Conservation (phyloP, 495 filamentous ascomycete species). For the Corynascus novoguineensis region DNA sequence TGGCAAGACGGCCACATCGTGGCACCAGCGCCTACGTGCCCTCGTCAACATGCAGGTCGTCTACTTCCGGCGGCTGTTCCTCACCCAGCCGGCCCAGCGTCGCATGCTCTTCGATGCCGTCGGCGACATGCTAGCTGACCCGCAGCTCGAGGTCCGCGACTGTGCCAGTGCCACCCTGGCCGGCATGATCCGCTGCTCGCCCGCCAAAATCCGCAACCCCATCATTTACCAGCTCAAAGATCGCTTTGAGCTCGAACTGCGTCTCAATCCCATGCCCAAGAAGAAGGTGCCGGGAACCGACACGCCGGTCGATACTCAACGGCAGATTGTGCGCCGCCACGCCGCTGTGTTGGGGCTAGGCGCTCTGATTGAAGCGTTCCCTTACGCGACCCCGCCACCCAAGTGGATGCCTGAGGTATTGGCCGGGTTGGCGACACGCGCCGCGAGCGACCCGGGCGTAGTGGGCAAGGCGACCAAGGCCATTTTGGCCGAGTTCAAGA, state of each 20-base stretch:
- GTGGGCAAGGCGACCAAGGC: constrained; percentile 97
- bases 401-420: constrained; percentile 91
- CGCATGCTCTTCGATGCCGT: constrained; percentile 82
- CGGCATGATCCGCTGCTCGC: constrained; percentile 99
- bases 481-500: constrained; percentile 96
- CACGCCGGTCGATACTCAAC: constrained; percentile 72
- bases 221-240: constrained; percentile 69
- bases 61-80: constrained; percentile 94
- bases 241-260: constrained; percentile 71
- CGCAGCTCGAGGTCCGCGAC: constrained; percentile 90
- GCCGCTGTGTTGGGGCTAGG: constrained; percentile 91
- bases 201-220: constrained; percentile 65
- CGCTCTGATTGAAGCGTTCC: constrained; percentile 91
- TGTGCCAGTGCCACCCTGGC: constrained; percentile 86
- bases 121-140: constrained; percentile 85
- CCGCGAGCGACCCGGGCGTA: constrained; percentile 82
- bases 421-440: constrained; percentile 74
- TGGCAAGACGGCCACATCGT: constrained; percentile 77
- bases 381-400: constrained; percentile 88
- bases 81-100: constrained; percentile 72
- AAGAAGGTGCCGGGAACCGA: constrained; percentile 59
- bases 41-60: constrained; percentile 99
- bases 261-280: constrained; percentile 81
- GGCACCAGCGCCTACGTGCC: constrained; percentile 95
- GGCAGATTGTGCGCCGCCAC: constrained; percentile 74